Conservation (phyloP, 176 grass and related monocot genomes). For the Ensete glaucum region DNA sequence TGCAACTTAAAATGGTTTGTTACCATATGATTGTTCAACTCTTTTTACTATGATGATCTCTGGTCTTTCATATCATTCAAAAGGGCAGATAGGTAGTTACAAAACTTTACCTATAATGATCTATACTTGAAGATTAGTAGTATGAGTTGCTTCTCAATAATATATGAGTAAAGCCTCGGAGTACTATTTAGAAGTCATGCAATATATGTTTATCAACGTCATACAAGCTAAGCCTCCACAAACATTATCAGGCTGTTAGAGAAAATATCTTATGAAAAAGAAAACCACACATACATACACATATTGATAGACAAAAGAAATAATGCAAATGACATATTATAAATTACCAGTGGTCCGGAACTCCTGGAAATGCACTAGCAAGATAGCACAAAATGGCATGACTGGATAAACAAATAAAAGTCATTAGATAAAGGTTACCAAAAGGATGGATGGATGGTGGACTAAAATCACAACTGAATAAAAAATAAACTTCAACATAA, state of each 20-base stretch:
- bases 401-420: conserved; percentile 26
- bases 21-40: not conserved
- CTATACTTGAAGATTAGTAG: not conserved
- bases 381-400: conserved; percentile 91
- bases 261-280: not conserved
- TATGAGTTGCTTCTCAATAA: not conserved
- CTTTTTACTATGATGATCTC: not conserved
- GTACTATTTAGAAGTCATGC: not conserved
- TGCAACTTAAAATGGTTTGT: not conserved
- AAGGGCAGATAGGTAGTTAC: not conserved
- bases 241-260: not conserved
- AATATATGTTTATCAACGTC: not conserved
- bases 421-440: not conserved
- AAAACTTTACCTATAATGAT: too few species aligned
- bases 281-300: not conserved
- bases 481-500: not conserved
- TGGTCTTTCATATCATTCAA: not conserved
- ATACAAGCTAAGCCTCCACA: not conserved
- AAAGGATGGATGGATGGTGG: not conserved
- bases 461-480: too few species aligned
- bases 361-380: conserved; percentile 51
- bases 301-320: not conserved
- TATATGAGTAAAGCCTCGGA: not conserved
- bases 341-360: conserved; percentile 78
- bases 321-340: not conserved